These are phyloP conservation scores for Collariella sp. DNA, from an alignment of 495 filamentous ascomycete species.

Conservation along the genomic window DNA sequence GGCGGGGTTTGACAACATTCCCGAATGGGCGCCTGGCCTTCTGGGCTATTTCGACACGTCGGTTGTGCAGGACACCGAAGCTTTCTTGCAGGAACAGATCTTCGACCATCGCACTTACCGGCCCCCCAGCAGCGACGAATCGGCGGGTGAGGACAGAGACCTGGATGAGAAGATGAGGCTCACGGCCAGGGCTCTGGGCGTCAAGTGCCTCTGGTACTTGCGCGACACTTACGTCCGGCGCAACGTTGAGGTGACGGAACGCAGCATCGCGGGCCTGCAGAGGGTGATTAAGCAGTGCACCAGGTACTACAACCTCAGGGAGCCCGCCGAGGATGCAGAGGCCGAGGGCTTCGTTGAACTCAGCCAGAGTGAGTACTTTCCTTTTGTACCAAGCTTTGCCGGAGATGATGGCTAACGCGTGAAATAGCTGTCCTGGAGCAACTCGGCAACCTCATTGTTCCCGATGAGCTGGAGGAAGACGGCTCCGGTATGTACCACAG, in stretches of 20 bases:
- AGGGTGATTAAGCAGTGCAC: conserved; percentile 37
- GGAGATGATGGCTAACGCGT: conserved; percentile 12
- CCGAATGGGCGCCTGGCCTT: conserved; percentile 59
- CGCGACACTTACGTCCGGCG: conserved; percentile 36
- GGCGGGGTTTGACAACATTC: conserved; percentile 42
- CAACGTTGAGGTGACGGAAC: conserved; percentile 33
- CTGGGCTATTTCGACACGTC: conserved; percentile 52
- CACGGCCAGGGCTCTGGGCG: conserved; percentile 33
- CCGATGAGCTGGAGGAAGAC: conserved; percentile 48
- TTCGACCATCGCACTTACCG: conserved; percentile 36
- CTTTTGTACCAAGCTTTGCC: neutral
- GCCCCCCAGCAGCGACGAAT: conserved; percentile 15
- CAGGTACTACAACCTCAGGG: conserved; percentile 32
- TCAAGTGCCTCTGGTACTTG: conserved; percentile 40
- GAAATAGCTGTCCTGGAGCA: conserved; percentile 34
- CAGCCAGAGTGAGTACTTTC: conserved; percentile 31
- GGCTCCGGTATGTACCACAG: conserved; percentile 45
- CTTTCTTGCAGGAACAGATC: conserved; percentile 47
- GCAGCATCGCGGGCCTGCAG: conserved; percentile 32
- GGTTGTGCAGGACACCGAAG: conserved; percentile 47
- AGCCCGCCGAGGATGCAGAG: conserved; percentile 29
- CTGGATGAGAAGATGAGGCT: conserved; percentile 22
- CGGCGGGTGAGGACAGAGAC: conserved; percentile 14
- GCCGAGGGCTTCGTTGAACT: conserved; percentile 32
- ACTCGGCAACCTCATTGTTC: conserved; percentile 36